These are phyloP conservation scores for Daldinia childiae DNA, from an alignment of 495 filamentous ascomycete genomes.

Conservation along the genomic window DNA sequence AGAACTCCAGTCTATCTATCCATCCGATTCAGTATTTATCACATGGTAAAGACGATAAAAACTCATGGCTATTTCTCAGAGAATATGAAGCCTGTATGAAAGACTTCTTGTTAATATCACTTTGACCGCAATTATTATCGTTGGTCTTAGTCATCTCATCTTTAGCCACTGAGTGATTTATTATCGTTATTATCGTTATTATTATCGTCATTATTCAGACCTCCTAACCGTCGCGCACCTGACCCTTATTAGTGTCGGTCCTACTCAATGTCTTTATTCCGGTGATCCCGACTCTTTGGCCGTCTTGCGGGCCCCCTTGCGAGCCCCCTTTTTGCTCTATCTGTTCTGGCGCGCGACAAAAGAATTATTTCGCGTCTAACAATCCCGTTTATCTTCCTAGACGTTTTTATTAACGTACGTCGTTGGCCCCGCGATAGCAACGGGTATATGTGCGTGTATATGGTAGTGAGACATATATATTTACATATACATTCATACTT, in stretches of 20 bases:
- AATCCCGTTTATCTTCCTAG: conserved; percentile 11
- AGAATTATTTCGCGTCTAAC: conserved; percentile 17
- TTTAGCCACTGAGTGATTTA: conserved; percentile 39
- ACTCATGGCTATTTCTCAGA: not conserved
- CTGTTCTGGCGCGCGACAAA: conserved; percentile 7
- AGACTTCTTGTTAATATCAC: conserved; percentile 27
- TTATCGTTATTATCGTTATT: conserved; percentile 4
- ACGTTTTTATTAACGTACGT: conserved; percentile 9
- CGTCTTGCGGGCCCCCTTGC: conserved; percentile 36
- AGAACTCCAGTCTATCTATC: conserved; percentile 28
- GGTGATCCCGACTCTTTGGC: conserved; percentile 43
- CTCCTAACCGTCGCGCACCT: conserved; percentile 21
- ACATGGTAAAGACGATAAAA: conserved; percentile 28
- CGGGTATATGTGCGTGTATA: conserved; percentile 28
- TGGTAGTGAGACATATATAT: conserved; percentile 20
- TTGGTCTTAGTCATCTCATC: conserved; percentile 43
- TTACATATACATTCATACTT: conserved; percentile 19
- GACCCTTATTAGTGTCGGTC: conserved; percentile 29
- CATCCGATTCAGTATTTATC: conserved; percentile 39
- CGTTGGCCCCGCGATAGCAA: conserved; percentile 24
- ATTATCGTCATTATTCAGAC: not conserved
- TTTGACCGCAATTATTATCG: conserved; percentile 26
- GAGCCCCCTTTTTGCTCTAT: conserved; percentile 22
- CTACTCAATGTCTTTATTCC: conserved; percentile 43
- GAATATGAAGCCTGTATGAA: not conserved